Evolutionary conservation across 1,284 basidiomycete genomes (phyloP), one percentile per base, ranked within the genome.

Genomic region (Irpex rosettiformis): DNA sequence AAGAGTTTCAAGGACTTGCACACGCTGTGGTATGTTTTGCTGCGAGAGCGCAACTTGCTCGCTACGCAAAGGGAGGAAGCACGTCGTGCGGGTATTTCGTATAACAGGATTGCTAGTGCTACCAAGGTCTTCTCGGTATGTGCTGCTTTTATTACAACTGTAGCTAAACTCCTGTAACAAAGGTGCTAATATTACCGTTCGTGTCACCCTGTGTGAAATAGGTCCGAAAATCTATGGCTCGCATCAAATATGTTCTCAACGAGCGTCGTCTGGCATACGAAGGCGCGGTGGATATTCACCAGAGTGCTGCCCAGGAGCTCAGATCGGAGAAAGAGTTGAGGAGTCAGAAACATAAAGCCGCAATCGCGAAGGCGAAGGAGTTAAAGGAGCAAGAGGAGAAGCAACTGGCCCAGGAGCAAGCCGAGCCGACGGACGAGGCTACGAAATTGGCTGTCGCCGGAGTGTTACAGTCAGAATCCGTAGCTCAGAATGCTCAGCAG

Each of bases 181-280:
- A n/a, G n/a, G n/a, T n/a, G n/a, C n/a, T n/a, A n/a, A n/a, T n/a
- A n/a, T n/a, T n/a, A n/a, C n/a, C n/a, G n/a, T n/a, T n/a, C n/a
- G n/a, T n/a, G n/a, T n/a, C n/a, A n/a, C n/a, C n/a, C n/a, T n/a
- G n/a, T n/a, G n/a, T n/a, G n/a, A n/a, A n/a, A n/a, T 28, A 98
- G 96, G 90, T 89, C 71, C 89, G 91, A 52, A 97, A 96, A 77
- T 89, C 93, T n/a, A 97, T 98, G 94, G 94, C 94, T 21, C 86
- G 94, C 47, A 95, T 98, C 74, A 99, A 99, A 74, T 88, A 86
- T 64, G 88, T 98, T 13, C 78, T 98, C 57, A 95, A 95, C 69
- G 96, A 99, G 72, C 88, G 96, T 48, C 84, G 94, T 45, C 73
- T 94, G 13, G 94, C 93, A 5, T 90, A 95, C 76, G 75, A 91